These are phyloP conservation scores for Clathrus columnatus DNA, from an alignment of 768 basidiomycete species.

Conservation along the genomic window DNA sequence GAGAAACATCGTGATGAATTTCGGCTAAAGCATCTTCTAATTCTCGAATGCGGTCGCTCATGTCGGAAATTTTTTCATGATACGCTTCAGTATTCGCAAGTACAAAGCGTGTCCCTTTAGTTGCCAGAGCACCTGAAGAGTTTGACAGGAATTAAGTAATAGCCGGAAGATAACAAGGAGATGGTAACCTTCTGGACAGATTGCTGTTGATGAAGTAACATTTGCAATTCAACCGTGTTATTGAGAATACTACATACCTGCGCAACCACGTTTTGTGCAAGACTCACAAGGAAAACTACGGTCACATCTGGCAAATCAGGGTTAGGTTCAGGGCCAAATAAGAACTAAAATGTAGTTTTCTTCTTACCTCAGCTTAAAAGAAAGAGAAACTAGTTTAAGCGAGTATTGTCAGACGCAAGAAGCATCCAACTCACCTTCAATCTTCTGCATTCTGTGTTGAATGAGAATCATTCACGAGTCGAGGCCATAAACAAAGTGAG, in stretches of 20 bases:
- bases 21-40: constrained; percentile 13
- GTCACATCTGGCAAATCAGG: constrained; percentile 6
- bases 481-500: not conserved
- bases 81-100: constrained; percentile 19
- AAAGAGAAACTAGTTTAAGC: not conserved
- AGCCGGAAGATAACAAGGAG: not conserved
- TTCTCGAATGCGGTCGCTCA: constrained; percentile 15
- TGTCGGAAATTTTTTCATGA: constrained; percentile 15
- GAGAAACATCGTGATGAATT: not conserved
- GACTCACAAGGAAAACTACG: constrained; percentile 14
- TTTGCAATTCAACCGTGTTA: not conserved
- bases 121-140: constrained; percentile 3
- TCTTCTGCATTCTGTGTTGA: not conserved
- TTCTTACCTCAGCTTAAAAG: not conserved
- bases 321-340: not conserved
- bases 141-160: not conserved
- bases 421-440: not conserved
- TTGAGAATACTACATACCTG: not conserved
- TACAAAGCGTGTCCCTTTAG: constrained; percentile 12
- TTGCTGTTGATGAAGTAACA: not conserved
- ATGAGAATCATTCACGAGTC: not conserved
- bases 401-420: not conserved
- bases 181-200: constrained; percentile 4
- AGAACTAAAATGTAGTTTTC: not conserved
- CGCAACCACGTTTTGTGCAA: constrained; percentile 15